Evolutionary conservation across 2,329 filamentous ascomycete species (phyloP).

Genomic region (Dendryphion nanum): DNA sequence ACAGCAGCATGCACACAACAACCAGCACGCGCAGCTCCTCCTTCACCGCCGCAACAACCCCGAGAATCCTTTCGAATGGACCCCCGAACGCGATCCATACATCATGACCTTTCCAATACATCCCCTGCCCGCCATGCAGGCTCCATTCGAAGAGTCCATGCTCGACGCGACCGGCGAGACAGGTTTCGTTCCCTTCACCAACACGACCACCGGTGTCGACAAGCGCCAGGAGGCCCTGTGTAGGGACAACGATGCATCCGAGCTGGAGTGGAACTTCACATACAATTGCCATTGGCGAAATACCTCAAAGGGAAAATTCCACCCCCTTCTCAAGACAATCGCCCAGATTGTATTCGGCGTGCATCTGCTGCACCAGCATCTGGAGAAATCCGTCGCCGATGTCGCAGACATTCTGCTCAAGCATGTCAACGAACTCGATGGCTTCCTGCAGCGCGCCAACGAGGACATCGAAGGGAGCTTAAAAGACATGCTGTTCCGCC

Average conservation of each 20-base stretch:
- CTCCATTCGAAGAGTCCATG: conserved; percentile 79
- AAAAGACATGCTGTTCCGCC: conserved; percentile 68
- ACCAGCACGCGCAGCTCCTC: no score
- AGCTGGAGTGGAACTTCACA: conserved; percentile 68
- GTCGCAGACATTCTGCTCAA: conserved; percentile 86
- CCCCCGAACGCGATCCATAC: conserved; percentile 31
- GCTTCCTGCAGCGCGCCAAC: conserved; percentile 80
- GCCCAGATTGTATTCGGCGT: conserved; percentile 93
- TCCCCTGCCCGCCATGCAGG: conserved; percentile 74
- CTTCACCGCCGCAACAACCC: conserved; percentile 5
- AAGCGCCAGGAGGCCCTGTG: conserved; percentile 45
- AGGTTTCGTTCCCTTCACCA: conserved; percentile 37
- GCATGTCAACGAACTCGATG: conserved; percentile 92
- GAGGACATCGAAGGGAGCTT: conserved; percentile 81
- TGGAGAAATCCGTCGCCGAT: conserved; percentile 85
- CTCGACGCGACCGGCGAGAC: conserved; percentile 60
- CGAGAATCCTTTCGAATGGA: conserved; percentile 32
- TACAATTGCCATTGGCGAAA: conserved; percentile 76
- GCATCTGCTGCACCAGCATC: conserved; percentile 77
- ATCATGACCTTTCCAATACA: conserved; percentile 55
- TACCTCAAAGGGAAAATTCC: conserved; percentile 71
- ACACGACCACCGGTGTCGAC: conserved; percentile 39
- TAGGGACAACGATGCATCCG: conserved; percentile 61
- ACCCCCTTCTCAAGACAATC: conserved; percentile 86
- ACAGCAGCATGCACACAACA: no score